Evolutionary conservation across 192 early-diverging fungal species (phyloP).

Genomic region (Backusella sp.): DNA sequence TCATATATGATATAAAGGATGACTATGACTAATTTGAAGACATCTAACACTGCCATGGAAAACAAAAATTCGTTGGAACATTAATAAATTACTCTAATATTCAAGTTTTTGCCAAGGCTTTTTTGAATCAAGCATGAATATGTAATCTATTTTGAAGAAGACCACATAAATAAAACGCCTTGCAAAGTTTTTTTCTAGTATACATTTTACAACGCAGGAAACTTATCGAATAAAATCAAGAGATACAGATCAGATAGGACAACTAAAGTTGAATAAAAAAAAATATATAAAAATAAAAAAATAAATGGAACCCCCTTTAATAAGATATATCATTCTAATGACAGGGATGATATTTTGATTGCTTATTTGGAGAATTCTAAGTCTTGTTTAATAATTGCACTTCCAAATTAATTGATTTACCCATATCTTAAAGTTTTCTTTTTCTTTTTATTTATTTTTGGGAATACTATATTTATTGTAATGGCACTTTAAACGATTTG

Average conservation of each 20-base stretch:
- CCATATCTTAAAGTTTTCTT: background rate
- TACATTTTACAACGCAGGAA: background rate
- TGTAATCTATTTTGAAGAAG: background rate
- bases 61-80: background rate
- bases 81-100: background rate
- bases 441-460: background rate
- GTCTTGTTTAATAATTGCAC: background rate
- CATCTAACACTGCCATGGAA: background rate
- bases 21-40: background rate
- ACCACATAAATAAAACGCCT: background rate
- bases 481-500: background rate
- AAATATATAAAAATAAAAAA: too few species aligned
- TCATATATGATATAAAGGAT: background rate
- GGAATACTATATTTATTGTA: background rate
- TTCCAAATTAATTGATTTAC: too few species aligned
- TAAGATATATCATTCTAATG: background rate
- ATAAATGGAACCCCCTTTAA: background rate
- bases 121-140: background rate
- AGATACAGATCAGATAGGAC: background rate
- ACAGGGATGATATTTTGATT: background rate
- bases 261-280: background rate
- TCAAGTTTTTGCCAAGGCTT: background rate
- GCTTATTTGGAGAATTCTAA: background rate
- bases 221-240: background rate
- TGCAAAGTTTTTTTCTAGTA: background rate